Percentiles rank a stretch among this genome's conserved stretches.
Evolutionary conservation across 2,329 filamentous ascomycete genomes (phyloP).

Genomic region (Scytalidium sp.): DNA sequence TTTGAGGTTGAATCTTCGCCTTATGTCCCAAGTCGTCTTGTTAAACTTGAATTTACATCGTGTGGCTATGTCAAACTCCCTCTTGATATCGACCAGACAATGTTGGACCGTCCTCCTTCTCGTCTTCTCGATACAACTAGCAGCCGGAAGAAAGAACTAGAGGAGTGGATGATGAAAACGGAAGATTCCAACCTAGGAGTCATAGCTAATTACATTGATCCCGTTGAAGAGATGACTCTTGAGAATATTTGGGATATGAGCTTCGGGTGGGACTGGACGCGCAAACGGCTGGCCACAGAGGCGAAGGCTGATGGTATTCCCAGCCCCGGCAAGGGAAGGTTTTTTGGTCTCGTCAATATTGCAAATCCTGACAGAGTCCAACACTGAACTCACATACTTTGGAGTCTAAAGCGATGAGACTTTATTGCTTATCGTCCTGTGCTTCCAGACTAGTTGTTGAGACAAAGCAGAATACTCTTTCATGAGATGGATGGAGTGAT

Average conservation of each 20-base stretch:
- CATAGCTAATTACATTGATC: slow-evolving; percentile 22
- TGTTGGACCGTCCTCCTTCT: slow-evolving; percentile 11
- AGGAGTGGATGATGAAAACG: slow-evolving; percentile 26
- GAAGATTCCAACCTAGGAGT: slow-evolving; percentile 17
- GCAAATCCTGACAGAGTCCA: too few species aligned
- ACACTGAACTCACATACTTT: too few species aligned
- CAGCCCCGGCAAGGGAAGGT: slow-evolving; percentile 22
- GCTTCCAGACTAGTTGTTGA: too few species aligned
- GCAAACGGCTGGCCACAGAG: slow-evolving; percentile 11
- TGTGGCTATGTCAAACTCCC: slow-evolving; percentile 27
- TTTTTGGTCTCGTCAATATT: slow-evolving; percentile 22
- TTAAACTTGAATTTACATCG: slow-evolving; percentile 22
- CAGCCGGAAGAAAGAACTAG: slow-evolving; percentile 22
- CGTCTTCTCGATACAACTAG: slow-evolving; percentile 10
- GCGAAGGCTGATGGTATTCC: slow-evolving; percentile 20
- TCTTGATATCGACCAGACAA: slow-evolving; percentile 26
- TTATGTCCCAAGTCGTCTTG: slow-evolving; percentile 13
- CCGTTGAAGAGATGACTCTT: slow-evolving; percentile 17
- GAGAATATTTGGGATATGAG: slow-evolving; percentile 23
- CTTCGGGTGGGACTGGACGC: slow-evolving; percentile 16
- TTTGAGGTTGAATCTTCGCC: background rate
- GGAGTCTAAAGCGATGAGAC: too few species aligned
- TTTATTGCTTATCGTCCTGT: too few species aligned
- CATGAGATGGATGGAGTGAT: too few species aligned
- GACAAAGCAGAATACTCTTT: too few species aligned